Evolutionary conservation across 345 rosid species (phyloP).

Genomic region (Lumnitzera racemosa): DNA sequence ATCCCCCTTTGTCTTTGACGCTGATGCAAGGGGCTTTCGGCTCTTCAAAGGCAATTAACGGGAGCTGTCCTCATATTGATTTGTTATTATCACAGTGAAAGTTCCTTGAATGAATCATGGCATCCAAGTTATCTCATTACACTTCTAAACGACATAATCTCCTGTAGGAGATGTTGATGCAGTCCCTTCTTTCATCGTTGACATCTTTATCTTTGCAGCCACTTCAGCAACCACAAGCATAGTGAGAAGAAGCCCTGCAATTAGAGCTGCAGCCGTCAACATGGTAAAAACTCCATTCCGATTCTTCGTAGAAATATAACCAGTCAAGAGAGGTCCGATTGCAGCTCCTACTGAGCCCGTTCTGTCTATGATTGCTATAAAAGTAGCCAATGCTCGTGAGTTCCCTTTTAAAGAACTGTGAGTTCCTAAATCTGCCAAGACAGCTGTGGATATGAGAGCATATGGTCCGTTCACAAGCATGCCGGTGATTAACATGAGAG

Average conservation of each 20-base stretch:
- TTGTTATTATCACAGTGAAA: too few relatives aligned
- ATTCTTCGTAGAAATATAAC: constrained; percentile 77
- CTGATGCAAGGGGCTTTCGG: too few relatives aligned
- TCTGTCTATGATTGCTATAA: constrained; percentile 94
- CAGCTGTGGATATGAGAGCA: constrained; percentile 93
- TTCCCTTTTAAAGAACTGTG: constrained; percentile 32
- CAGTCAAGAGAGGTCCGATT: constrained; percentile 82
- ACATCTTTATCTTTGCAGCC: constrained; percentile 51
- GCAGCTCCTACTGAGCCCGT: constrained; percentile 99
- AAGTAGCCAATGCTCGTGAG: constrained; percentile 88
- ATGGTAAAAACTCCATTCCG: constrained; percentile 86
- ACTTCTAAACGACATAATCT: constrained; percentile 19
- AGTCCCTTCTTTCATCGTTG: constrained; percentile 19
- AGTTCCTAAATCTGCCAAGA: constrained; percentile 76
- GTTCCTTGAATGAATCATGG: too few relatives aligned
- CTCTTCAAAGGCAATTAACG: too few relatives aligned
- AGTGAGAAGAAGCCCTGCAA: constrained; percentile 72
- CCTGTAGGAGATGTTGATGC: constrained; percentile 14
- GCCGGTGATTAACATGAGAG: constrained; percentile 74
- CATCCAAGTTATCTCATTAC: not conserved
- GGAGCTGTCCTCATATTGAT: too few relatives aligned
- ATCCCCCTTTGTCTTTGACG: not conserved
- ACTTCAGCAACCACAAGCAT: constrained; percentile 78
- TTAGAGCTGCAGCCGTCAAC: constrained; percentile 84
- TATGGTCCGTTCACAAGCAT: constrained; percentile 92